Conservation (phyloP, 2,329 filamentous ascomycete species). For the Mycosphaerella arachidis region DNA sequence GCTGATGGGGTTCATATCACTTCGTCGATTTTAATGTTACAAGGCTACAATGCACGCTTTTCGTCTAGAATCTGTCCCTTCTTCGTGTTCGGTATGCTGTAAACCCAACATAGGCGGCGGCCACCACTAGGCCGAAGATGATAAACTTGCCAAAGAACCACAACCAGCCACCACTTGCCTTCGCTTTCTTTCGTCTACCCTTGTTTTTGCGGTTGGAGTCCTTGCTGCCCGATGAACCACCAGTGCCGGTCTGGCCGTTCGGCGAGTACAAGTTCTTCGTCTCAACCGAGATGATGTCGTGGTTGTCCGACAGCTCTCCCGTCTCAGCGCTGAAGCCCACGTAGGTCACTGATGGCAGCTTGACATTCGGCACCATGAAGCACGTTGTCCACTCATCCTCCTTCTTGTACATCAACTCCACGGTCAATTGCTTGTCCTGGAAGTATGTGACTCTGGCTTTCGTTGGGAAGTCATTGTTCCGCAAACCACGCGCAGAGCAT, state of each 20-base stretch:
- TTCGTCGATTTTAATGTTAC: constrained; percentile 8
- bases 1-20: constrained; percentile 2
- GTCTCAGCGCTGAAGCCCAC: constrained; percentile 76
- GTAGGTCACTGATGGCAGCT: constrained; percentile 70
- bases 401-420: constrained; percentile 91
- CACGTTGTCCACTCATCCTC: constrained; percentile 85
- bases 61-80: constrained; percentile 42
- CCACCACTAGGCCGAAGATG: constrained; percentile 64
- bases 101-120: constrained; percentile 77
- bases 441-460: constrained; percentile 91
- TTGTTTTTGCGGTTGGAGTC: constrained; percentile 43
- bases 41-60: constrained; percentile 3
- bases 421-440: constrained; percentile 83
- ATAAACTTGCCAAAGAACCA: constrained; percentile 80
- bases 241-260: constrained; percentile 33
- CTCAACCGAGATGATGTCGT: constrained; percentile 85
- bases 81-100: constrained; percentile 68
- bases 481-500: constrained; percentile 88
- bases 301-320: constrained; percentile 93
- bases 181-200: constrained; percentile 45
- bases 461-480: constrained; percentile 70
- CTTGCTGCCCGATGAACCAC: constrained; percentile 27
- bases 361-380: constrained; percentile 66
- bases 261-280: constrained; percentile 84
- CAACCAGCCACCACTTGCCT: constrained; percentile 54